Conservation (phyloP, 2,329 filamentous ascomycete species). For the Xylaria arbuscula region DNA sequence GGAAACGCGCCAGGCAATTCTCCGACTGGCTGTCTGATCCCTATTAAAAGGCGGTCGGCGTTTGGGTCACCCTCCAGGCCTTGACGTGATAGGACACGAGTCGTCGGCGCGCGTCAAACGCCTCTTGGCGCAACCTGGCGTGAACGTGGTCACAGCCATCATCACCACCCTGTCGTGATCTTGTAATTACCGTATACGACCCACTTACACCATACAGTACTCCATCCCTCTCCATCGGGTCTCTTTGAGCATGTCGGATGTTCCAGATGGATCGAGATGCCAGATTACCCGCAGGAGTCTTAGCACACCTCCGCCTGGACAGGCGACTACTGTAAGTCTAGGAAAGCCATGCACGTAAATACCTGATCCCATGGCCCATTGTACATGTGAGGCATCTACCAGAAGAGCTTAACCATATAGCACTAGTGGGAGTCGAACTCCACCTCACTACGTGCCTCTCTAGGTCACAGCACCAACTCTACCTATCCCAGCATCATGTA, state of each 20-base stretch:
- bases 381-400: too few relatives aligned
- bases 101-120: conserved; percentile 40
- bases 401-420: too few relatives aligned
- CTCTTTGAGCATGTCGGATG: conserved; percentile 6
- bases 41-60: conserved; percentile 39
- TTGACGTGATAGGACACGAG: conserved; percentile 42
- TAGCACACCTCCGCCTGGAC: not conserved
- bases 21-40: conserved; percentile 44
- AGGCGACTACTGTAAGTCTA: not conserved
- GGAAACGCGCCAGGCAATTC: conserved; percentile 44
- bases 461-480: not conserved
- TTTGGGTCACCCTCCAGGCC: conserved; percentile 42
- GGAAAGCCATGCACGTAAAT: not conserved
- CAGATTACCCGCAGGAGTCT: conserved; percentile 14
- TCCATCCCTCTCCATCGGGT: not conserved
- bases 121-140: conserved; percentile 29
- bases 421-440: too few relatives aligned
- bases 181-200: conserved; percentile 14
- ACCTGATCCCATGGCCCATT: not conserved
- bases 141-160: conserved; percentile 24
- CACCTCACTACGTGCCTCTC: not conserved
- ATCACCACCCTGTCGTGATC: conserved; percentile 22
- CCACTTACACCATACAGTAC: not conserved
- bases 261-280: conserved; percentile 15
- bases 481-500: not conserved